Base-by-base conservation (phyloP, 306 rosid genomes). In the Sophora flavescens region DNA sequence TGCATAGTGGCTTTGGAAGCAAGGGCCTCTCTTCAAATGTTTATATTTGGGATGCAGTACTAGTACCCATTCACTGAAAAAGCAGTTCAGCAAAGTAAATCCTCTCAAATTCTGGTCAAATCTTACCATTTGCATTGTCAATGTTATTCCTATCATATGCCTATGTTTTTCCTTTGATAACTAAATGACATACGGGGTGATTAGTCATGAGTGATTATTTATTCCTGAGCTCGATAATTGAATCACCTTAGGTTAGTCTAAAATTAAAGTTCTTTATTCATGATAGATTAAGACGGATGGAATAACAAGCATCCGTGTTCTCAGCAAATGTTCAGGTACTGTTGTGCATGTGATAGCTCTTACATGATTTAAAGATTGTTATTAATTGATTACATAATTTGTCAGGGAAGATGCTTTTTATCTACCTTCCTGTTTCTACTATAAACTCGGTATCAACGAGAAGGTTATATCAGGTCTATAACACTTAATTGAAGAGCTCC, bases 391-490 rank as follows among this genome's bases (percentile, higher is more conserved):
- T 67, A 48, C 77, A 1, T 70, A 45, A 45, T 13, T 81, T 87
- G 6, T 72, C 97, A 96, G 99, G 91, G 89, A 88, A 76, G 99
- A 96, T 65, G 81, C 80, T 9, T 78, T 82, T 87, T 96, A 69
- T 91, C 96, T 38, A 69, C 78, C 60, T 96, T 81, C 97, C 99
- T 75, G 97, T 96, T 87, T 91, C 99, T 66, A 81, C 93, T 54
- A 93, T 96, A 82, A 88, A 89, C 64, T 96, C 97, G 99, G 99
- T 96, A 96, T 80, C 93, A 87, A 82, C 85, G 99, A 58, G 78
- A 86, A 83, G 99, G 99, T 78, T 96, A 96, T 76, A 51, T 96
- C 7, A 93, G 85, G 82, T 93, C 99, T 30, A 93, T 96, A 97
- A 97, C 94, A 96, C 83, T 87, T 96, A 87, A 93, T 96, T 77